Percentiles rank a stretch among this genome's conserved stretches.
phyloP scores from a whole-genome alignment of 192 early-diverging fungal species.

The Backusella luteola region DNA sequence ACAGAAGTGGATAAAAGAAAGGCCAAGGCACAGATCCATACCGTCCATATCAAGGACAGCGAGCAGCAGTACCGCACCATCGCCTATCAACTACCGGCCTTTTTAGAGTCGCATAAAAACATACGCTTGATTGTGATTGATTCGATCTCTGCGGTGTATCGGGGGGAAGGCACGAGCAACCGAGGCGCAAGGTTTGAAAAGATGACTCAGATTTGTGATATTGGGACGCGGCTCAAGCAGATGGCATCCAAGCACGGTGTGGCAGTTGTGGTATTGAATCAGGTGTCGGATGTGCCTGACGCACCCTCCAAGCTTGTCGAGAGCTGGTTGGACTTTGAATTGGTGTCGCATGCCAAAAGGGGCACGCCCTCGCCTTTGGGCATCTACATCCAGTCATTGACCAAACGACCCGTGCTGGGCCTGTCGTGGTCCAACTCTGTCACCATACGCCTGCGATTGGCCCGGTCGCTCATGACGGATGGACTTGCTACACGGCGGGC shows the following conservation, averaged over 20 bases:
- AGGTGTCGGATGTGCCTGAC: constrained; percentile 62
- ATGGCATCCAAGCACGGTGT: constrained; percentile 60
- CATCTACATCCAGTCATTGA: constrained; percentile 31
- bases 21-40: constrained; percentile 47
- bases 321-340: constrained; percentile 26
- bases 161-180: constrained; percentile 44
- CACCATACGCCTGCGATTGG: constrained; percentile 62
- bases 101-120: constrained; percentile 45
- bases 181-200: constrained; percentile 32
- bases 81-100: constrained; percentile 68
- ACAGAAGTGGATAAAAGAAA: not conserved
- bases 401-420: constrained; percentile 70
- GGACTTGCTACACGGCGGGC: constrained; percentile 14
- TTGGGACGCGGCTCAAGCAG: constrained; percentile 61
- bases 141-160: constrained; percentile 79
- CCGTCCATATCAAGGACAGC: constrained; percentile 63
- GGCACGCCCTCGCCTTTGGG: constrained; percentile 3
- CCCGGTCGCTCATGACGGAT: constrained; percentile 27
- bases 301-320: constrained; percentile 8
- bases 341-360: constrained; percentile 8
- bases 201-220: constrained; percentile 51
- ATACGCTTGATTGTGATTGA: constrained; percentile 83
- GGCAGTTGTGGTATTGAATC: constrained; percentile 80
- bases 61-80: constrained; percentile 74
- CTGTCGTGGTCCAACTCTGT: constrained; percentile 72